Conservation (phyloP, 495 filamentous ascomycete species). For the Apiosordaria backusii region DNA sequence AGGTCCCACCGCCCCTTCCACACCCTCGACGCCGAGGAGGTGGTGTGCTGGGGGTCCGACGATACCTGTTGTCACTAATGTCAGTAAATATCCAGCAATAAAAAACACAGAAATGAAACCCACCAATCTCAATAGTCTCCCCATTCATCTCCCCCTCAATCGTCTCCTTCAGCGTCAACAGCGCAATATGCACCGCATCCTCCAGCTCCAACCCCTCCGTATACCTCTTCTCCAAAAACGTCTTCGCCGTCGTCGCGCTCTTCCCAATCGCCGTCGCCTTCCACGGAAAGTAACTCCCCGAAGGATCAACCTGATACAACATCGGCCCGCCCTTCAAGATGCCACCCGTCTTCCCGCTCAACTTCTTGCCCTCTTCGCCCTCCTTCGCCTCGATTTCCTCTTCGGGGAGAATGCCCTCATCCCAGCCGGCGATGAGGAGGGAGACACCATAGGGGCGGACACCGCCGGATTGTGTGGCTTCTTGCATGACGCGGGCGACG, state of each 20-base stretch:
- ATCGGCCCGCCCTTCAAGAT: conserved; percentile 94
- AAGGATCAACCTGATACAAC: conserved; percentile 97
- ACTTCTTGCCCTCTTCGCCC: conserved; percentile 67
- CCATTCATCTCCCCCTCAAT: conserved; percentile 99
- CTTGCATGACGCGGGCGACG: conserved; percentile 95
- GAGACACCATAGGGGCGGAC: conserved; percentile 97
- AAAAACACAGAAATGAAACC: conserved; percentile 27
- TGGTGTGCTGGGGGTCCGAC: conserved; percentile 92
- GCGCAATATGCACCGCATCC: conserved; percentile 97
- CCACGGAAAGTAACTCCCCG: conserved; percentile 97
- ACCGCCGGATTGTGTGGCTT: conserved; percentile 96
- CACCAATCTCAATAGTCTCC: conserved; percentile 97
- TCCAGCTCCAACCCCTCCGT: conserved; percentile 95
- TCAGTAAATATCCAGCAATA: conserved; percentile 34
- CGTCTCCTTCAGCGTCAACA: conserved; percentile 96
- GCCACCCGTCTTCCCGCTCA: conserved; percentile 79
- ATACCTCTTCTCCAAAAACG: conserved; percentile 97
- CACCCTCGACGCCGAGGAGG: conserved; percentile 87
- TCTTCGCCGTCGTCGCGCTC: conserved; percentile 96
- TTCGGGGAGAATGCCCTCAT: conserved; percentile 89
- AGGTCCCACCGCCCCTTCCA: conserved; percentile 83
- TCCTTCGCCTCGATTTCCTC: conserved; percentile 50
- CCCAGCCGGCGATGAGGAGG: conserved; percentile 94
- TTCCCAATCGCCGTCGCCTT: conserved; percentile 99
- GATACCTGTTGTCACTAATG: conserved; percentile 59